A percentile compares a stretch with the other conserved stretches of the same genome.
Evolutionary conservation across 108 stramenopile species (phyloP).

Genomic region (Cyclotella kingstonii): DNA sequence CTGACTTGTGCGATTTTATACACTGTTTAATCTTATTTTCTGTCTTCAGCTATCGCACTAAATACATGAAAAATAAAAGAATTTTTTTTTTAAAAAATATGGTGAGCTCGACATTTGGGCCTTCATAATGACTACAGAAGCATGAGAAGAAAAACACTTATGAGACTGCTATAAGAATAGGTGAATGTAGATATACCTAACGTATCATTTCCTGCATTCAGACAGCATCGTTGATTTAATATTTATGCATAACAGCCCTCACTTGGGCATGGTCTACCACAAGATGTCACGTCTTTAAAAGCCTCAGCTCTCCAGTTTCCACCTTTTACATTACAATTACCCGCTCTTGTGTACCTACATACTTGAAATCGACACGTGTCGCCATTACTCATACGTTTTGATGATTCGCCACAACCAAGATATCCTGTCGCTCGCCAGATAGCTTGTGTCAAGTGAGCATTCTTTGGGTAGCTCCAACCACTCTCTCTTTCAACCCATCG

Average conservation of each 20-base stretch:
- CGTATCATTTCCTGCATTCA: no score
- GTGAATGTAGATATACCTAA: no score
- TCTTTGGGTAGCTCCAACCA: constrained; percentile 23
- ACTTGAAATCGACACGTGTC: constrained; percentile 20
- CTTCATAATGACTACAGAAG: no score
- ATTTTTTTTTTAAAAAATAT: no score
- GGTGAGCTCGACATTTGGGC: no score
- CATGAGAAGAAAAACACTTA: no score
- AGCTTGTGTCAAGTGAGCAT: constrained; percentile 35
- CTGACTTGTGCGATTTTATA: no score
- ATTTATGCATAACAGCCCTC: constrained; percentile 7
- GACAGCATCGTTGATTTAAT: no score
- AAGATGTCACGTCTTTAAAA: background rate
- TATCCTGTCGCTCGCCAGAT: constrained; percentile 24
- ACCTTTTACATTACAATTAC: constrained; percentile 21
- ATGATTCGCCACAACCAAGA: constrained; percentile 10
- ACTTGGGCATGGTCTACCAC: constrained; percentile 9
- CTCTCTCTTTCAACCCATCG: constrained; percentile 38
- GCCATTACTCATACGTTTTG: constrained; percentile 1
- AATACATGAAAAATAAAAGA: no score
- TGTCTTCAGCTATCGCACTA: no score
- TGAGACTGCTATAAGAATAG: no score
- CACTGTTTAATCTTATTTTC: no score
- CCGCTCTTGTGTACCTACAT: constrained; percentile 16
- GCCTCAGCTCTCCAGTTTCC: constrained; percentile 24